Evolutionary conservation across 2,329 filamentous ascomycete species (phyloP).

Genomic region (Rhinocladiella similis): DNA sequence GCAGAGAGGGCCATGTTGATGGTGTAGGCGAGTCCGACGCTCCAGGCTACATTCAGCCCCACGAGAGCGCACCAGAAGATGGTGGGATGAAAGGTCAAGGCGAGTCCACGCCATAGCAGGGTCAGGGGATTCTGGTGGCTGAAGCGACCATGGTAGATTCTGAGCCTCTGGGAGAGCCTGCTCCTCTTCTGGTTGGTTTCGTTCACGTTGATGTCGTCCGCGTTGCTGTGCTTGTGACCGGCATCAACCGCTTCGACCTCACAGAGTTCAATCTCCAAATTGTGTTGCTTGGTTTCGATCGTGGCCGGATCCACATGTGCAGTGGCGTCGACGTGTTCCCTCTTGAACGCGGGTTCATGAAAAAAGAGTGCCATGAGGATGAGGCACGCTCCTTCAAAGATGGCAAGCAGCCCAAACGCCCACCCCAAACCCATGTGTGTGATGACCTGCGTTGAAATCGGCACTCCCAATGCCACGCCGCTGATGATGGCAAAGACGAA

Average conservation of each 20-base stretch:
- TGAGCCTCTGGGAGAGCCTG: background rate
- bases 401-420: background rate
- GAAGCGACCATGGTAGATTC: background rate
- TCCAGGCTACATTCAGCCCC: background rate
- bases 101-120: background rate
- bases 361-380: background rate
- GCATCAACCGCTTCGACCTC: too few species aligned
- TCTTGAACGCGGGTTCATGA: background rate
- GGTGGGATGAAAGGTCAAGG: background rate
- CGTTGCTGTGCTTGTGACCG: too few species aligned
- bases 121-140: background rate
- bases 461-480: background rate
- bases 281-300: too few species aligned
- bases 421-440: background rate
- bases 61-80: background rate
- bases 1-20: background rate
- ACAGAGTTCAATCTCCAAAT: too few species aligned
- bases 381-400: background rate
- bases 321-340: background rate
- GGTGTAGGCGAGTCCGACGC: background rate
- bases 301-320: background rate
- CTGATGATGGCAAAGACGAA: background rate
- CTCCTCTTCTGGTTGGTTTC: background rate
- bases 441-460: background rate
- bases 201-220: too few species aligned